Conservation (phyloP, 768 basidiomycete genomes). For the Mycena floridula region DNA sequence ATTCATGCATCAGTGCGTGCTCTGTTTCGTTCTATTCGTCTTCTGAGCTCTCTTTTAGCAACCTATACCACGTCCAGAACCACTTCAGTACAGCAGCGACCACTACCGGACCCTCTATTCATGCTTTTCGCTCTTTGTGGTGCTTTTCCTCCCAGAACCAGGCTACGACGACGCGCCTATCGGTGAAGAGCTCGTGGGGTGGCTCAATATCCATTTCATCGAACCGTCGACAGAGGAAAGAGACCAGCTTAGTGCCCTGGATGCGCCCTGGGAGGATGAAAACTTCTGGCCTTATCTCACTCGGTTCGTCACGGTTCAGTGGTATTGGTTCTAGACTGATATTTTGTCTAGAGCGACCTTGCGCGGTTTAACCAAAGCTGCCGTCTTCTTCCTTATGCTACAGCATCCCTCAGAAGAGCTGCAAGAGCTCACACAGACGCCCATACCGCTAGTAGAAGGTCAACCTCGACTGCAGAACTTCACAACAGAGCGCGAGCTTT, state of each 20-base stretch:
- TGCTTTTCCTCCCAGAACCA: constrained; percentile 77
- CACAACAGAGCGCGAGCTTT: constrained; percentile 75
- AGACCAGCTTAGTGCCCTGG: constrained; percentile 62
- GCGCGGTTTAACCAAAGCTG: constrained; percentile 81
- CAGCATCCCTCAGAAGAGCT: constrained; percentile 68
- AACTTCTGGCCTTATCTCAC: constrained; percentile 81
- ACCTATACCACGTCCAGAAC: constrained; percentile 38
- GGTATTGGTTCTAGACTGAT: neutral
- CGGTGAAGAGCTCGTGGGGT: constrained; percentile 92
- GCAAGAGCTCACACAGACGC: constrained; percentile 53
- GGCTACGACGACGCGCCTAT: constrained; percentile 80
- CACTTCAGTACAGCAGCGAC: constrained; percentile 44
- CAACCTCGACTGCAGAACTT: constrained; percentile 74
- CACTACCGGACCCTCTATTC: constrained; percentile 75
- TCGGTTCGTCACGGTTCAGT: constrained; percentile 49
- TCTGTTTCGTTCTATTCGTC: no score
- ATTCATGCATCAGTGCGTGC: constrained; percentile 59
- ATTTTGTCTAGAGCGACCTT: constrained; percentile 56
- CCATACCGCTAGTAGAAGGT: constrained; percentile 60
- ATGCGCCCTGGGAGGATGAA: constrained; percentile 75
- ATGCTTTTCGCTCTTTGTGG: constrained; percentile 76
- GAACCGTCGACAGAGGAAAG: constrained; percentile 86
- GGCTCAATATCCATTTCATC: constrained; percentile 92
- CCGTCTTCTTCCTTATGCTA: constrained; percentile 73
- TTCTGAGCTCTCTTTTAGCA: constrained; percentile 34